Evolutionary conservation across 164 flowering plant species (phyloP), one percentile per base, ranked within the genome.

Genomic region (Umbellularia californica): DNA sequence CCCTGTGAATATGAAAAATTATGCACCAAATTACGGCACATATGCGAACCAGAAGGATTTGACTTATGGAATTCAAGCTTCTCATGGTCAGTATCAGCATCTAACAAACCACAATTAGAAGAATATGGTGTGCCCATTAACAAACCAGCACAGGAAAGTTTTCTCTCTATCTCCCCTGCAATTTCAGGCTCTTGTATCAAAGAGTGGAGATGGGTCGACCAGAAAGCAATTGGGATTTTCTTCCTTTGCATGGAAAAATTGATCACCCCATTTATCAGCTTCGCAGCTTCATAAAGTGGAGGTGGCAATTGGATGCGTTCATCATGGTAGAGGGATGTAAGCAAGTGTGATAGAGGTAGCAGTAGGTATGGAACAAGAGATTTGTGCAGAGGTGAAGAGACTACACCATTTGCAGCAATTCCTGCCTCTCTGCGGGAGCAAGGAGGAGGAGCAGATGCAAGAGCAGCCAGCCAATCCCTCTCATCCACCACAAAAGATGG

Each of bases 371-470:
- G 90, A 80, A 88, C 75, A 41, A 95, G 92, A 80, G 91, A 89
- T 19, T 79, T n/a, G 3, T 85, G 85, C 81, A 93, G 92, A 69
- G 98, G 93, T 65, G 88, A 87, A 24, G 90, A 83, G 58, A 85
- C 79, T 58, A 92, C 81, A 71, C 88, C 94, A 85, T 87, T 86
- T 76, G 92, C 94, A 76, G 95, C 91, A 79, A 85, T 85, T 74
- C 97, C 99, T 65, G 93, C 92, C 86, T 89, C 99, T 83, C 98
- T 88, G 35, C 89, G 91, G 58, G 98, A 95, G 80, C 99, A 95
- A 50, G 99, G 99, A 75, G 94, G 97, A 58, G 99, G 92, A 65
- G 92, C 88, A 85, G 83, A 75, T 58, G 91, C 89, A 75, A 93
- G 84, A 82, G 99, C 98, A 83, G 89, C 90, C 82, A 92, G 75